Evolutionary conservation across 345 rosid genomes (phyloP), one percentile per base, ranked within the genome.

Genomic region (Eutrema heterophyllum): DNA sequence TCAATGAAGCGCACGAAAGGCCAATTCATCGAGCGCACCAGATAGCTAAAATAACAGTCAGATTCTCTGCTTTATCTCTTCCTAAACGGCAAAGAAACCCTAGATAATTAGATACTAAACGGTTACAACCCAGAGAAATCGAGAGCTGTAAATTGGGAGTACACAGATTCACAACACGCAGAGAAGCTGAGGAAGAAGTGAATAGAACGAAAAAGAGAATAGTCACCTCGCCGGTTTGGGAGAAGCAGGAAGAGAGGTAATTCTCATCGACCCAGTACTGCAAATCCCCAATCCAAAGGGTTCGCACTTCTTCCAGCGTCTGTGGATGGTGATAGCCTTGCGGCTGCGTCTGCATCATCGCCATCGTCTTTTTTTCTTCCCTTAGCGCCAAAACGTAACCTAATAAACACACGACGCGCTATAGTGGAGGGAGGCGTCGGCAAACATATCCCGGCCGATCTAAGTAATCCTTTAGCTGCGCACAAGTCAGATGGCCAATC

Each of bases 281-380:
- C 39, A 95, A 84, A 84, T 92, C 99, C 33, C 99, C 99, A 65
- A 95, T 95, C 97, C 99, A 92, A 14, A 95, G 97, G 7, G 99
- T 92, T 64, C 97, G 81, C 0, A 92, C 99, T 81, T 95, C 99
- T 75, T 92, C 99, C 2, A 84, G 82, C 5, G 99, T 81, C 35
- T 86, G 80, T 0, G 99, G 97, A 66, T 95, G 99, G 77, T 92
- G 97, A 59, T 86, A 88, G 70, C 86, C 89, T 68, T 75, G 85
- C n/a, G 79, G 71, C 56, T 62, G 57, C 2, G 75, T 80, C 15
- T 77, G 41, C 11, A 83, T 60, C 77, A 87, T 74, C 61, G 85
- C 77, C 71, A 56, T 64, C 54, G 79, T 75, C 78, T 73, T 64
- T 50, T 6, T 40, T 44, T 14, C 5, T 68, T 55, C 41, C 26